Evolutionary conservation across 169 alveolate genomes (phyloP).

Genomic region (Eimeria tenella): DNA sequence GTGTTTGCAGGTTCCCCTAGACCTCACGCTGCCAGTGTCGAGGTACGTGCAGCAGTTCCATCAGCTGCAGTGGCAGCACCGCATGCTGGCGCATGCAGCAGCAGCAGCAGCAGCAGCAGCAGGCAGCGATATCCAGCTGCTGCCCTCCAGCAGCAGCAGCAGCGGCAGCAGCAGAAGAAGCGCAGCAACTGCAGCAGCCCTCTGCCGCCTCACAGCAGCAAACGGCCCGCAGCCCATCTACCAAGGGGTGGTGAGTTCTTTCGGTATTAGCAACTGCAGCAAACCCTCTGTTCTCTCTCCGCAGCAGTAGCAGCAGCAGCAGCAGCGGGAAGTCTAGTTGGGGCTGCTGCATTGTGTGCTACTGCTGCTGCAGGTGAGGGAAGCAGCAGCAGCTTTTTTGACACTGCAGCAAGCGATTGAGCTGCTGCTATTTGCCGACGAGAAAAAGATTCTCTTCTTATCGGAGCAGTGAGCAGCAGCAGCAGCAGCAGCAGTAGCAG

Average conservation of each 20-base stretch:
- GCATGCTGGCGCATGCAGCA: neutral
- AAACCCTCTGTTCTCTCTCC: neutral
- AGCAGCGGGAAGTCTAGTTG: neutral
- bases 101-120: neutral
- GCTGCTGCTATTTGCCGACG: neutral
- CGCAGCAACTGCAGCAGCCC: neutral
- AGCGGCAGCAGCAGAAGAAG: slow-evolving; percentile 21
- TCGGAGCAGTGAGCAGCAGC: neutral
- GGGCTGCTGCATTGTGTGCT: neutral
- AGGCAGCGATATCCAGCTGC: slow-evolving; percentile 8
- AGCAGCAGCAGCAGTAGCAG: neutral
- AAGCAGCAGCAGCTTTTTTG: neutral
- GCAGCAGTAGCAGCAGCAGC: slow-evolving; percentile 5
- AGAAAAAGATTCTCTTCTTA: neutral
- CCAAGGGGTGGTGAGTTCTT: neutral
- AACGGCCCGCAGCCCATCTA: neutral
- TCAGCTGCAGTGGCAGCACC: neutral
- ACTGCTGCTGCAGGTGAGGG: neutral
- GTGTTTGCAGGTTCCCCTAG: neutral
- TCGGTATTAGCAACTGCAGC: neutral
- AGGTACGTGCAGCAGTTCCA: neutral
- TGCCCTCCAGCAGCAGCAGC: slow-evolving; percentile 16
- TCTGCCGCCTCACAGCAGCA: neutral
- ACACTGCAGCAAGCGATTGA: neutral
- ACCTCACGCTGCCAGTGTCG: neutral